These are phyloP conservation scores for Phaeomoniella chlamydospora DNA, from an alignment of 2,329 filamentous ascomycete species.

Conservation along the genomic window DNA sequence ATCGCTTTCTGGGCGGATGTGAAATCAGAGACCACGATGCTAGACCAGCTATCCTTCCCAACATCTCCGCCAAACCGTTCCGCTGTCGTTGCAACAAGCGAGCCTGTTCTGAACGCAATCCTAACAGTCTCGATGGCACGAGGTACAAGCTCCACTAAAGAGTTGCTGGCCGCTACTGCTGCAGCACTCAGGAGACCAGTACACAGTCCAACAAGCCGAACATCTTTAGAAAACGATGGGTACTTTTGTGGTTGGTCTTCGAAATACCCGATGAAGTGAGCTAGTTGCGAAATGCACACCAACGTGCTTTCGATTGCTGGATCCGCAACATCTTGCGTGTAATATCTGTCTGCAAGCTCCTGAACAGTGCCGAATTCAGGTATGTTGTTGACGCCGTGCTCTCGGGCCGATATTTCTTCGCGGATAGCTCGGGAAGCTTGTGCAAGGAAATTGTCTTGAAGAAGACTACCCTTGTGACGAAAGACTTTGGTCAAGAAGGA, in stretches of 20 bases:
- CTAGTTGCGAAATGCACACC: conserved; percentile 27
- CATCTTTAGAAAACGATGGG: conserved; percentile 19
- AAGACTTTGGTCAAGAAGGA: conserved; percentile 24
- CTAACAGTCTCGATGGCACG: conserved; percentile 25
- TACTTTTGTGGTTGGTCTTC: conserved; percentile 25
- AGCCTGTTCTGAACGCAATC: conserved; percentile 27
- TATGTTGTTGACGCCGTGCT: conserved; percentile 12
- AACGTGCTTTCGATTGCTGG: conserved; percentile 27
- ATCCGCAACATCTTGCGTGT: conserved; percentile 13
- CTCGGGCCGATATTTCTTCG: conserved; percentile 19
- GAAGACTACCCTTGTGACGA: conserved; percentile 24
- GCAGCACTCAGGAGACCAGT: conserved; percentile 26
- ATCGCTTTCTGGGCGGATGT: conserved; percentile 12
- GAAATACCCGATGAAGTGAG: conserved; percentile 28
- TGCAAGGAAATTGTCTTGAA: conserved; percentile 27
- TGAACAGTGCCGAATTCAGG: conserved; percentile 13
- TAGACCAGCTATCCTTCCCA: conserved; percentile 23
- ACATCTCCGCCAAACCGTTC: conserved; percentile 19
- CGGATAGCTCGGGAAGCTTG: conserved; percentile 25
- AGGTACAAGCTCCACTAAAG: conserved; percentile 25
- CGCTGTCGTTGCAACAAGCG: conserved; percentile 22
- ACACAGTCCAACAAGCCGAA: conserved; percentile 25
- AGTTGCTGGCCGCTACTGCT: conserved; percentile 22
- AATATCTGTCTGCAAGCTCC: conserved; percentile 15
- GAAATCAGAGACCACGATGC: conserved; percentile 20